Evolutionary conservation across 371 early-diverging fungal genomes (phyloP).

Genomic region (Mucor circinelloides): DNA sequence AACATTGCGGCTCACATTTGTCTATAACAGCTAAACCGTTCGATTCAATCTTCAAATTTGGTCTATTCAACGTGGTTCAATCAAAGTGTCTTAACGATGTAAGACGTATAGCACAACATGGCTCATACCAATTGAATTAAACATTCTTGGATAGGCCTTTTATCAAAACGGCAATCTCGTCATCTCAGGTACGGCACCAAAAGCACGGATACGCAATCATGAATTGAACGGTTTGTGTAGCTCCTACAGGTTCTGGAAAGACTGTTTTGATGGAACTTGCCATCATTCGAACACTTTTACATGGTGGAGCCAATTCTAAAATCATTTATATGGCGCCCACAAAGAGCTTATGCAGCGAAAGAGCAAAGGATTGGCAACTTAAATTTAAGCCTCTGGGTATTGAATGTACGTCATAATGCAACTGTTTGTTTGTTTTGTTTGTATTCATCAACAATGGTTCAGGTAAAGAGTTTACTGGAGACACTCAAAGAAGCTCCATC

Average conservation of each 20-base stretch:
- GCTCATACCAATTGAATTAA: not conserved
- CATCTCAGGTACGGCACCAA: conserved; percentile 39
- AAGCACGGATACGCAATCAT: not conserved
- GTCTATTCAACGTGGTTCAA: conserved; percentile 67
- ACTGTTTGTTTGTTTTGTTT: not conserved
- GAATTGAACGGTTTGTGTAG: conserved; percentile 35
- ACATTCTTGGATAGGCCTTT: conserved; percentile 24
- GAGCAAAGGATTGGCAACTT: conserved; percentile 63
- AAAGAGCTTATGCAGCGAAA: conserved; percentile 82
- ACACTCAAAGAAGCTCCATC: conserved; percentile 55
- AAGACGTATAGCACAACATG: conserved; percentile 2
- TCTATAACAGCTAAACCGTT: conserved; percentile 38
- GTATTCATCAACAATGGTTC: not conserved
- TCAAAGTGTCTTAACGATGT: conserved; percentile 63
- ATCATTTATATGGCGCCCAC: conserved; percentile 89
- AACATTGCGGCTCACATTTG: not conserved
- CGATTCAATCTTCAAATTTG: conserved; percentile 46
- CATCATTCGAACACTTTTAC: conserved; percentile 56
- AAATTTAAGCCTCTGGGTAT: conserved; percentile 64
- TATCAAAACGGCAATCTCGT: conserved; percentile 60
- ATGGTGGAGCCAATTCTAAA: conserved; percentile 35
- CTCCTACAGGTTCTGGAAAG: conserved; percentile 91
- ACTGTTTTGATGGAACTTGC: conserved; percentile 77
- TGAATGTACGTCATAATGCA: conserved; percentile 38
- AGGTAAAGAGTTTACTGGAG: conserved; percentile 81